phyloP scores from a whole-genome alignment of 2,329 filamentous ascomycete genomes.

The Fusarium luffae region DNA sequence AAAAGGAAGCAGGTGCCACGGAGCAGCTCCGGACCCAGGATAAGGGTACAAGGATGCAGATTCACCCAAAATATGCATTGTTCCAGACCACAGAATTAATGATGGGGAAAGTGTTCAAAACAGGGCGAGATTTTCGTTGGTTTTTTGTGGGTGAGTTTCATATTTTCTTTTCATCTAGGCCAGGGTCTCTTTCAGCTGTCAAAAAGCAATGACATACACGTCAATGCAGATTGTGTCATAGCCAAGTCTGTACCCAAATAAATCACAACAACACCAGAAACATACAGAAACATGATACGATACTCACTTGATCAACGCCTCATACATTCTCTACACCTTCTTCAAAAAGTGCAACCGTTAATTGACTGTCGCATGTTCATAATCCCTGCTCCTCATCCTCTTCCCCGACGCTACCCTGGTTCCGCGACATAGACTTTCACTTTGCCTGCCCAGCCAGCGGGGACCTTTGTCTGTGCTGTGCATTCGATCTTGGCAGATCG shows the following conservation, averaged over 20 bases:
- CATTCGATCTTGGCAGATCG: constrained; percentile 30
- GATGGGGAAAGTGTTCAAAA: neutral
- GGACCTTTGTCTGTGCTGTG: neutral
- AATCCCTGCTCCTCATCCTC: constrained; percentile 6
- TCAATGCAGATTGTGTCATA: neutral
- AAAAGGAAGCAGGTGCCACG: constrained; percentile 1
- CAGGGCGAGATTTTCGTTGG: neutral
- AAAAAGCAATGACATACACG: constrained; percentile 11
- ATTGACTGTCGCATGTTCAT: neutral
- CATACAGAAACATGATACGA: constrained; percentile 15
- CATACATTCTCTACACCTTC: neutral
- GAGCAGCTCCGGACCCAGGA: constrained; percentile 14
- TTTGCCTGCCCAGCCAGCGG: neutral
- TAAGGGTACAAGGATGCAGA: constrained; percentile 1
- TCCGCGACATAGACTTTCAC: neutral
- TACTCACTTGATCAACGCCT: neutral
- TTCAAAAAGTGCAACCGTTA: neutral
- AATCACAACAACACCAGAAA: neutral
- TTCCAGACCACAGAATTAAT: neutral
- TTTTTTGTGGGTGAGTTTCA: neutral
- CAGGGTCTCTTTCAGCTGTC: constrained; percentile 5
- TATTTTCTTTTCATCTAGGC: neutral
- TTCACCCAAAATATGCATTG: neutral
- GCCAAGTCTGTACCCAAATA: neutral
- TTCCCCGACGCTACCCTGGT: constrained; percentile 12